Conservation (phyloP, 176 grass and related monocot genomes). For the Urochloa ruziziensis region DNA sequence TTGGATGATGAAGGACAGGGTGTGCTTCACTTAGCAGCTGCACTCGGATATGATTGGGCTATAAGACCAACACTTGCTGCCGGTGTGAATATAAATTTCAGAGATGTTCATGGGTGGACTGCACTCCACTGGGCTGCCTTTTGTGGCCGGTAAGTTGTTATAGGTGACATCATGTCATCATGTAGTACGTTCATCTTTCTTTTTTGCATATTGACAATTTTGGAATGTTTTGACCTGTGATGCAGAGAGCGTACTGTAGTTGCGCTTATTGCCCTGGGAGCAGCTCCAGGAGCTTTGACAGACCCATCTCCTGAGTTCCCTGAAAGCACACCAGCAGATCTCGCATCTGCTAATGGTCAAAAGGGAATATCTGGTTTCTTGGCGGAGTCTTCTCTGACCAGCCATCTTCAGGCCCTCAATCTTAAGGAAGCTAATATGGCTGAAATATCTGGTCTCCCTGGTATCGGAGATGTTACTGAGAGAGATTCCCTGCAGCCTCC, state of each 20-base stretch:
- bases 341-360: conserved; percentile 73
- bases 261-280: conserved; percentile 57
- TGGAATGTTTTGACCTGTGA: conserved; percentile 23
- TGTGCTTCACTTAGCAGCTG: conserved; percentile 72
- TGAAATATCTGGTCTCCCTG: conserved; percentile 47
- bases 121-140: conserved; percentile 90
- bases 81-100: conserved; percentile 80
- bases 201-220: conserved; percentile 8
- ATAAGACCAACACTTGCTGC: conserved; percentile 58
- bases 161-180: not conserved
- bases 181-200: not conserved
- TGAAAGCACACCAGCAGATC: conserved; percentile 69
- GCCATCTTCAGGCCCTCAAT: conserved; percentile 65
- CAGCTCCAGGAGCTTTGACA: conserved; percentile 66
- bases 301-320: conserved; percentile 78
- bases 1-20: conserved; percentile 89
- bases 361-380: conserved; percentile 87
- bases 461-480: conserved; percentile 49
- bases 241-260: conserved; percentile 73
- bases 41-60: conserved; percentile 90
- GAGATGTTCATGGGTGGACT: conserved; percentile 84
- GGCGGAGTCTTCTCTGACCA: conserved; percentile 83
- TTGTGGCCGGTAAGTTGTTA: conserved; percentile 62
- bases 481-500: conserved; percentile 27
- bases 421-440: conserved; percentile 52